These are phyloP conservation scores for Fagus sylvatica DNA, from an alignment of 306 rosid genomes.

Conservation along the genomic window DNA sequence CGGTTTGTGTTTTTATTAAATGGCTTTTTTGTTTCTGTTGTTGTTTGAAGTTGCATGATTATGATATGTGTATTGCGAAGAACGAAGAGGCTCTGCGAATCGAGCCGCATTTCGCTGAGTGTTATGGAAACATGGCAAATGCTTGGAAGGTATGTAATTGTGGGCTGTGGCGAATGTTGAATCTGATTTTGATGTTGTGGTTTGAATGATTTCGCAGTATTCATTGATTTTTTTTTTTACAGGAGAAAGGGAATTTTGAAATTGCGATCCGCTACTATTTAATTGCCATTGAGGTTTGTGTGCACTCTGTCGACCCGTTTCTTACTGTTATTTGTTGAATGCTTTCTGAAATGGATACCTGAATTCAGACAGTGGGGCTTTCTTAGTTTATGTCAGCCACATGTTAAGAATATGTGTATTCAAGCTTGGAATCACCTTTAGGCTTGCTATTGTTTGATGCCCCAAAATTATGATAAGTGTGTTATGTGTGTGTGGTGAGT, in stretches of 20 bases:
- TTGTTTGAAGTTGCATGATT: slow-evolving; percentile 75
- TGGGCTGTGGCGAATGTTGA: too few species aligned
- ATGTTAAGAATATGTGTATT: too few species aligned
- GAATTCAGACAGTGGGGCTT: too few species aligned
- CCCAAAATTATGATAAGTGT: too few species aligned
- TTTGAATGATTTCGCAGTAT: not conserved
- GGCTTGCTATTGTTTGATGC: too few species aligned
- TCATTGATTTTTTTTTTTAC: slow-evolving; percentile 15
- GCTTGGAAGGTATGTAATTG: slow-evolving; percentile 78
- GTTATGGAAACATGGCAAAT: slow-evolving; percentile 99
- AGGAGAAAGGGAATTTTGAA: slow-evolving; percentile 66
- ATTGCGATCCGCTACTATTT: slow-evolving; percentile 70
- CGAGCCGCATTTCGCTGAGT: slow-evolving; percentile 90
- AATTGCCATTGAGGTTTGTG: slow-evolving; percentile 88
- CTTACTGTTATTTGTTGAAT: not conserved
- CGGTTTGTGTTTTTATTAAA: too few species aligned
- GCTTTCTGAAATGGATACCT: too few species aligned
- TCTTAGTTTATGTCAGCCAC: too few species aligned
- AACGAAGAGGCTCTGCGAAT: slow-evolving; percentile 92
- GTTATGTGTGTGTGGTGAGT: too few species aligned
- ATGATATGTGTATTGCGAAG: slow-evolving; percentile 89
- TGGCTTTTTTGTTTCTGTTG: not conserved
- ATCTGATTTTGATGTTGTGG: not conserved
- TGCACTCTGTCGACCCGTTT: not conserved
- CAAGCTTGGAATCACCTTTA: too few species aligned